These are phyloP conservation scores for Tylopilus sp. DNA, from an alignment of 1,284 basidiomycete species.

Conservation along the genomic window DNA sequence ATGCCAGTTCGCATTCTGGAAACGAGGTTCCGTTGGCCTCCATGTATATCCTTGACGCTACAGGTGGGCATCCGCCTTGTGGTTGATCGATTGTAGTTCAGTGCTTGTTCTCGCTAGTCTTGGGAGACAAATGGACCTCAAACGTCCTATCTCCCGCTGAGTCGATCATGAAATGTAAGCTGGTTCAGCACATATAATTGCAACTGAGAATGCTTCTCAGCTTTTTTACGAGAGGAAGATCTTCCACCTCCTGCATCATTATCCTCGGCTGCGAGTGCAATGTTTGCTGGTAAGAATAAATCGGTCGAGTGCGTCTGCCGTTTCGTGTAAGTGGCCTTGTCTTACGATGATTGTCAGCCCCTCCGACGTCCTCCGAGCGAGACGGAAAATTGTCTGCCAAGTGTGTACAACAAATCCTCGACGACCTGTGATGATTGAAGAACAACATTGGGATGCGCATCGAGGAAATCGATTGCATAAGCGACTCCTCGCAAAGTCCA, in stretches of 20 bases:
- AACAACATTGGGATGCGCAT: conserved; percentile 65
- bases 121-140: conserved; percentile 56
- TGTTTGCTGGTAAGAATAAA: conserved; percentile 49
- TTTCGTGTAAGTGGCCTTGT: conserved; percentile 10
- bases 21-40: conserved; percentile 29
- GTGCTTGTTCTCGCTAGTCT: conserved; percentile 37
- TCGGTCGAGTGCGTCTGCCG: conserved; percentile 44
- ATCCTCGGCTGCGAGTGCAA: conserved; percentile 51
- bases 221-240: conserved; percentile 50
- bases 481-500: conserved; percentile 21
- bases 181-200: not conserved
- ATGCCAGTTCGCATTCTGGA: conserved; percentile 41
- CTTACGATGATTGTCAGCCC: conserved; percentile 35
- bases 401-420: conserved; percentile 63
- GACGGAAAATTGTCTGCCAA: conserved; percentile 61
- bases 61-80: conserved; percentile 42
- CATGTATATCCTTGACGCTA: conserved; percentile 73
- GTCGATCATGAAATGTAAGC: conserved; percentile 48
- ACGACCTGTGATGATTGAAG: conserved; percentile 75
- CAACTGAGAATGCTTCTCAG: conserved; percentile 36
- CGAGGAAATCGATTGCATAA: conserved; percentile 57
- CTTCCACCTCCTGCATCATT: conserved; percentile 60
- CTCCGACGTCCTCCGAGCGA: conserved; percentile 49
- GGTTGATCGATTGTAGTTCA: not conserved
- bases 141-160: conserved; percentile 53